Conservation (phyloP, 2,329 filamentous ascomycete species). For the Volutella citrinella region DNA sequence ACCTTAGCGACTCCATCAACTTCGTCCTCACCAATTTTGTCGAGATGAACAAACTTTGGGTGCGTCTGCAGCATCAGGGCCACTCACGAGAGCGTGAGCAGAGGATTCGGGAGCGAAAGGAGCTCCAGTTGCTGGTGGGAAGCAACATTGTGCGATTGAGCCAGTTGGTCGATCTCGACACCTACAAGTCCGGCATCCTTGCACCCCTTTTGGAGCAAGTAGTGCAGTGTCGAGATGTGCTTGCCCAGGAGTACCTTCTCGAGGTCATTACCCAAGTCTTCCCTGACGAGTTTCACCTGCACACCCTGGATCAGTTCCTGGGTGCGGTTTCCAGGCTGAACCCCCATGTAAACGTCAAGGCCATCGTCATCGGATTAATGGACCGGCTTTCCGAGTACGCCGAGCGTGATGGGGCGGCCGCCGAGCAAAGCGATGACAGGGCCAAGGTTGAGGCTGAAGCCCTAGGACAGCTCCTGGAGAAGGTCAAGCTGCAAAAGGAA, state of each 20-base stretch:
- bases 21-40: constrained; percentile 98
- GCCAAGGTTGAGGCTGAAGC: constrained; percentile 83
- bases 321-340: constrained; percentile 91
- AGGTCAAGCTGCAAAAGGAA: constrained; percentile 67
- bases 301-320: constrained; percentile 92
- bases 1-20: constrained; percentile 94
- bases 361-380: constrained; percentile 97
- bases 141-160: constrained; percentile 95
- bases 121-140: constrained; percentile 90
- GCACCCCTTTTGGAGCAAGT: constrained; percentile 92
- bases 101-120: constrained; percentile 89
- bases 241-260: constrained; percentile 94
- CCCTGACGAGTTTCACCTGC: constrained; percentile 95
- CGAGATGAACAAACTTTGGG: constrained; percentile 99
- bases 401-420: constrained; percentile 76
- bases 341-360: constrained; percentile 95
- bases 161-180: constrained; percentile 90
- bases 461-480: constrained; percentile 72
- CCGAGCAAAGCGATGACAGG: constrained; percentile 65
- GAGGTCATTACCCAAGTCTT: constrained; percentile 99
- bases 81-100: constrained; percentile 93
- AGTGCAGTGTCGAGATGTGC: constrained; percentile 93
- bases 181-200: constrained; percentile 88
- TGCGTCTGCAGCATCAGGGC: constrained; percentile 93
- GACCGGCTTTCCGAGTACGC: constrained; percentile 92